Percentiles rank a stretch among this genome's conserved stretches.
phyloP scores from a whole-genome alignment of 2,329 filamentous ascomycete genomes.

The Hypoxylon sp. region DNA sequence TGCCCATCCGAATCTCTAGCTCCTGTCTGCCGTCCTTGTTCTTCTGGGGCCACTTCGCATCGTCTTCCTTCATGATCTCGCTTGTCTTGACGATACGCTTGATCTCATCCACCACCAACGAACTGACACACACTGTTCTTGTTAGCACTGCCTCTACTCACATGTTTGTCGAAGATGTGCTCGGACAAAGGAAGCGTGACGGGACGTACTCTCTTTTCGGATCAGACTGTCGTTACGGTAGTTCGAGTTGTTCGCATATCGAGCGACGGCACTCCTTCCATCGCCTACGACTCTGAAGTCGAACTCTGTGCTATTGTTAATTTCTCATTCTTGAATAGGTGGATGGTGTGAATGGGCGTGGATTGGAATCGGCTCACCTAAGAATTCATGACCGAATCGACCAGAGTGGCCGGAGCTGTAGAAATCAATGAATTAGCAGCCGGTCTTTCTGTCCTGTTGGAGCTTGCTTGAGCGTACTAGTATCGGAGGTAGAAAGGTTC shows the following conservation, averaged over 20 bases:
- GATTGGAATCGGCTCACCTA: slow-evolving; percentile 72
- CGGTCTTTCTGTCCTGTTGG: background rate
- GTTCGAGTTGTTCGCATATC: slow-evolving; percentile 99
- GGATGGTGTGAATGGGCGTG: background rate
- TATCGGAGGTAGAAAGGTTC: slow-evolving; percentile 97
- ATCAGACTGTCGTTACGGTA: slow-evolving; percentile 99
- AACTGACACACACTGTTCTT: slow-evolving; percentile 90
- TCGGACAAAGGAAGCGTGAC: background rate
- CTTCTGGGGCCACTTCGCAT: slow-evolving; percentile 98
- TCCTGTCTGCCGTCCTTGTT: slow-evolving; percentile 99
- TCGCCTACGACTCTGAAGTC: slow-evolving; percentile 95
- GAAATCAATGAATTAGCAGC: slow-evolving; percentile 25
- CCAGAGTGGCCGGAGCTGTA: slow-evolving; percentile 94
- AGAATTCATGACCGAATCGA: slow-evolving; percentile 97
- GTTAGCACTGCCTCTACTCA: slow-evolving; percentile 20
- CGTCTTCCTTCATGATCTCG: slow-evolving; percentile 99
- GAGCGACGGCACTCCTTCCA: slow-evolving; percentile 90
- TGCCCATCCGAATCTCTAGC: slow-evolving; percentile 92
- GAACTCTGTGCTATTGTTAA: slow-evolving; percentile 77
- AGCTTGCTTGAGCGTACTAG: slow-evolving; percentile 77
- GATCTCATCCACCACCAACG: slow-evolving; percentile 91
- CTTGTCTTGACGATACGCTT: slow-evolving; percentile 97
- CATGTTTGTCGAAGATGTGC: background rate
- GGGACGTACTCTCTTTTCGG: slow-evolving; percentile 93
- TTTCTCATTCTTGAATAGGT: slow-evolving; percentile 20